phyloP scores from a whole-genome alignment of 2,329 filamentous ascomycete species.

The Chalara sp. region DNA sequence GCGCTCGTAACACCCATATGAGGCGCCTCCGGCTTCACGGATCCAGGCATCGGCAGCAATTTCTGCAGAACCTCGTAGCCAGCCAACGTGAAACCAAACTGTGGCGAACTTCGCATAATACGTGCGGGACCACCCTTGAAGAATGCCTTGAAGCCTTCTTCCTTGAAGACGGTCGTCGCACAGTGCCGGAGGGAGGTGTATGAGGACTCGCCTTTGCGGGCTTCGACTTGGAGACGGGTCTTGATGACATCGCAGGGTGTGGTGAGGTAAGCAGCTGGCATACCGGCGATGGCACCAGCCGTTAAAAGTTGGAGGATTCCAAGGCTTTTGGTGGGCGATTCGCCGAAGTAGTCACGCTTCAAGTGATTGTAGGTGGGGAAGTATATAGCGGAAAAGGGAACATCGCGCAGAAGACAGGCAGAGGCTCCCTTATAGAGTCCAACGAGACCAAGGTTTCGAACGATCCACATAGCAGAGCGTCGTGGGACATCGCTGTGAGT shows the following conservation, averaged over 20 bases:
- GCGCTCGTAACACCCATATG: conserved; percentile 55
- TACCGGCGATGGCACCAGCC: conserved; percentile 88
- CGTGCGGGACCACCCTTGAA: conserved; percentile 97
- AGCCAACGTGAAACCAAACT: conserved; percentile 96
- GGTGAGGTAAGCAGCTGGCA: conserved; percentile 89
- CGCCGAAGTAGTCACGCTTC: conserved; percentile 90
- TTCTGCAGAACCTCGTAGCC: conserved; percentile 89
- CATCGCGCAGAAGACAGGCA: conserved; percentile 89
- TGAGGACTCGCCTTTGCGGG: conserved; percentile 83
- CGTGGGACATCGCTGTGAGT: conserved; percentile 73
- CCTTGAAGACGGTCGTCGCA: conserved; percentile 73
- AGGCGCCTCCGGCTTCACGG: conserved; percentile 36
- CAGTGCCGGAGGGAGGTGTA: conserved; percentile 87
- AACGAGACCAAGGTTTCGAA: conserved; percentile 86
- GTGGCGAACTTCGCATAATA: conserved; percentile 89
- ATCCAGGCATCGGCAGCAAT: conserved; percentile 70
- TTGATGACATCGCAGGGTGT: conserved; percentile 99
- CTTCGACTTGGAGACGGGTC: conserved; percentile 94
- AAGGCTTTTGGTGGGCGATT: conserved; percentile 79
- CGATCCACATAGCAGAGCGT: conserved; percentile 95
- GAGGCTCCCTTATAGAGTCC: conserved; percentile 96
- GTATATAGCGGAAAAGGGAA: conserved; percentile 98
- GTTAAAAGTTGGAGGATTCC: conserved; percentile 86
- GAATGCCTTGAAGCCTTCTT: conserved; percentile 94
- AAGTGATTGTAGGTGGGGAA: conserved; percentile 95